A percentile compares a stretch with the other conserved stretches of the same genome.
phyloP scores from a whole-genome alignment of 1,284 basidiomycete genomes.

The Ceratobasidium sp. region DNA sequence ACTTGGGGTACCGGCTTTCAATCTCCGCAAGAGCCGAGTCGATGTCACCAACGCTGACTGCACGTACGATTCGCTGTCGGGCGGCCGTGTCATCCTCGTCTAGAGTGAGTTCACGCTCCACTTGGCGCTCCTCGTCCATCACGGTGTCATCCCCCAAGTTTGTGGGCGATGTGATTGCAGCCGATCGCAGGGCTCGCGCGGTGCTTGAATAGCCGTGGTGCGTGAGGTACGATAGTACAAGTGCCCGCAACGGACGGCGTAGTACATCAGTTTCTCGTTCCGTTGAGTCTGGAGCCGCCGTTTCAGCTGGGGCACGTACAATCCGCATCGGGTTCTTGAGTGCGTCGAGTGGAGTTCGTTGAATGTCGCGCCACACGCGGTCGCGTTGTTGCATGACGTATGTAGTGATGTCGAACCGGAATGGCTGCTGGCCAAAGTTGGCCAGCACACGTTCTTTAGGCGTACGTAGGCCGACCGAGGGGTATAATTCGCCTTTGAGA shows the following conservation, averaged over 20 bases:
- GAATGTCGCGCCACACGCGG: conserved; percentile 71
- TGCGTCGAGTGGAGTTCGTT: conserved; percentile 64
- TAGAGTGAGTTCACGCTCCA: conserved; percentile 37
- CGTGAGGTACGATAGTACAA: conserved; percentile 81
- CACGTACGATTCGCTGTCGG: conserved; percentile 76
- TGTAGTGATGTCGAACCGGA: conserved; percentile 88
- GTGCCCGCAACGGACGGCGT: conserved; percentile 67
- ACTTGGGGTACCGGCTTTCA: conserved; percentile 67
- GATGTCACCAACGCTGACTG: conserved; percentile 76
- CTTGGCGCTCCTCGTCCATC: conserved; percentile 45
- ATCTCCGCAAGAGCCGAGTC: conserved; percentile 74
- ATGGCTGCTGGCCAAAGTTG: conserved; percentile 88
- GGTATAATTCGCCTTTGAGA: conserved; percentile 73
- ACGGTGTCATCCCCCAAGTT: conserved; percentile 27
- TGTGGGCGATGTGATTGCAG: neutral
- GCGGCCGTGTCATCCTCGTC: conserved; percentile 51
- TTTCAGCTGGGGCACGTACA: conserved; percentile 19
- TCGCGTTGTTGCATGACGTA: conserved; percentile 77
- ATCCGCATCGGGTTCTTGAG: conserved; percentile 44
- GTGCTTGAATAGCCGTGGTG: conserved; percentile 83
- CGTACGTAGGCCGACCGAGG: conserved; percentile 88
- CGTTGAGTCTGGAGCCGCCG: neutral
- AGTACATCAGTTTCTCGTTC: conserved; percentile 28
- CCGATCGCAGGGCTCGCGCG: conserved; percentile 69
- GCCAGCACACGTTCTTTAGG: conserved; percentile 76